A percentile compares a stretch with the other conserved stretches of the same genome.
Conservation (phyloP, 2,329 filamentous ascomycete genomes). For the Nemania sp. region DNA sequence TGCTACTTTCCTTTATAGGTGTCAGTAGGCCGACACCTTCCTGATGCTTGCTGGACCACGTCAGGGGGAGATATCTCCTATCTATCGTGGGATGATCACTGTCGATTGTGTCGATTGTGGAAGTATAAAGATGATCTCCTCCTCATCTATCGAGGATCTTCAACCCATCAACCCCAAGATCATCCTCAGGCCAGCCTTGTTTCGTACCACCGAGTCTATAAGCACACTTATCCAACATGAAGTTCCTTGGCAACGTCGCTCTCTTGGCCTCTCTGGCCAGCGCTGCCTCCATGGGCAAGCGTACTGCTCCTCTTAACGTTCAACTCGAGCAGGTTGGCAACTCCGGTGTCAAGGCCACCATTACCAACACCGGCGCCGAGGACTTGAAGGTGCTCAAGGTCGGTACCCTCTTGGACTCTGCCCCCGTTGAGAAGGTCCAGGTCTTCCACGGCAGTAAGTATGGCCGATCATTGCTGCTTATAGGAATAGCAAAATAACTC, state of each 20-base stretch:
- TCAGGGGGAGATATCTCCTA: slow-evolving; percentile 18
- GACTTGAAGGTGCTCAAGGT: slow-evolving; percentile 57
- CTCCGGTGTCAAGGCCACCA: slow-evolving; percentile 56
- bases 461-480: not conserved
- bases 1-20: slow-evolving; percentile 31
- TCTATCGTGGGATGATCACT: slow-evolving; percentile 4
- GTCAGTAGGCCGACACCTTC: slow-evolving; percentile 25
- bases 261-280: slow-evolving; percentile 44
- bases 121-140: slow-evolving; percentile 28
- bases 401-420: slow-evolving; percentile 57
- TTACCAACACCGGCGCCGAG: slow-evolving; percentile 57
- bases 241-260: slow-evolving; percentile 44
- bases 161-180: slow-evolving; percentile 28
- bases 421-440: slow-evolving; percentile 58
- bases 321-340: slow-evolving; percentile 55
- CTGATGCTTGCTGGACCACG: slow-evolving; percentile 16
- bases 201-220: slow-evolving; percentile 11
- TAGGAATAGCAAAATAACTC: not conserved
- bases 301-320: slow-evolving; percentile 49
- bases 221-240: slow-evolving; percentile 42
- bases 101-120: not conserved
- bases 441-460: slow-evolving; percentile 53
- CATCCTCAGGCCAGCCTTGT: slow-evolving; percentile 25
- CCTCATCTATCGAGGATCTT: slow-evolving; percentile 21
- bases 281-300: slow-evolving; percentile 44